phyloP scores from a whole-genome alignment of 176 grass and related monocot genomes.

The Rhynchospora tenuis region DNA sequence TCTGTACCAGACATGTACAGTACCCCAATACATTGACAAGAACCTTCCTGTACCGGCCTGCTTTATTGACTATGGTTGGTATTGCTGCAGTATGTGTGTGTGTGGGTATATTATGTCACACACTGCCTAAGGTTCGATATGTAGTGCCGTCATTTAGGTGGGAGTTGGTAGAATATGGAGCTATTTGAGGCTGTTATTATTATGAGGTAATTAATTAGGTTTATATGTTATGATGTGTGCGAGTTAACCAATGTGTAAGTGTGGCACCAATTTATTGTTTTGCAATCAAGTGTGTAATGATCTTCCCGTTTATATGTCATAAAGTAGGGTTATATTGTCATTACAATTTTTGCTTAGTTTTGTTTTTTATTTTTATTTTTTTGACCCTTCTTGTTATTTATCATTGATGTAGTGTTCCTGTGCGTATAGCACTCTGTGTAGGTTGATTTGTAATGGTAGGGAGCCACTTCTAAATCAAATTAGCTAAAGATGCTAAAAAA shows the following conservation, averaged over 20 bases:
- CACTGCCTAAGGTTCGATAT: slow-evolving; percentile 60
- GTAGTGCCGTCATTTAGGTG: slow-evolving; percentile 75
- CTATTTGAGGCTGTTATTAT: slow-evolving; percentile 17
- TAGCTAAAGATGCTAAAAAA: neutral
- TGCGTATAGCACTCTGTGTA: neutral
- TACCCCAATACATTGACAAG: slow-evolving; percentile 27
- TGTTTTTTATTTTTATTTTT: neutral
- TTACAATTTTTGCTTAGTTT: neutral
- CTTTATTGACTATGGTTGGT: slow-evolving; percentile 80
- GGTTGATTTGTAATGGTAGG: neutral
- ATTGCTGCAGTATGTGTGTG: slow-evolving; percentile 82
- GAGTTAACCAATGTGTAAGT: slow-evolving; percentile 18
- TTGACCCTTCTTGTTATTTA: neutral
- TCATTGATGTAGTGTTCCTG: neutral
- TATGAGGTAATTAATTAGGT: slow-evolving; percentile 26
- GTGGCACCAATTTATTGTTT: slow-evolving; percentile 7
- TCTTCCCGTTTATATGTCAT: slow-evolving; percentile 18
- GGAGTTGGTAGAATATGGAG: slow-evolving; percentile 59
- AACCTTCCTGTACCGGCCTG: slow-evolving; percentile 83
- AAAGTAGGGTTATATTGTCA: slow-evolving; percentile 13
- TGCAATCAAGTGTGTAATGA: slow-evolving; percentile 12
- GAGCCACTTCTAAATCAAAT: neutral
- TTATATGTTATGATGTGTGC: slow-evolving; percentile 10
- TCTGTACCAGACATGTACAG: slow-evolving; percentile 50
- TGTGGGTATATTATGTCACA: slow-evolving; percentile 71